A percentile compares a stretch with the other conserved stretches of the same genome.
Conservation (phyloP, 345 rosid species). For the Cochlearia excelsa region DNA sequence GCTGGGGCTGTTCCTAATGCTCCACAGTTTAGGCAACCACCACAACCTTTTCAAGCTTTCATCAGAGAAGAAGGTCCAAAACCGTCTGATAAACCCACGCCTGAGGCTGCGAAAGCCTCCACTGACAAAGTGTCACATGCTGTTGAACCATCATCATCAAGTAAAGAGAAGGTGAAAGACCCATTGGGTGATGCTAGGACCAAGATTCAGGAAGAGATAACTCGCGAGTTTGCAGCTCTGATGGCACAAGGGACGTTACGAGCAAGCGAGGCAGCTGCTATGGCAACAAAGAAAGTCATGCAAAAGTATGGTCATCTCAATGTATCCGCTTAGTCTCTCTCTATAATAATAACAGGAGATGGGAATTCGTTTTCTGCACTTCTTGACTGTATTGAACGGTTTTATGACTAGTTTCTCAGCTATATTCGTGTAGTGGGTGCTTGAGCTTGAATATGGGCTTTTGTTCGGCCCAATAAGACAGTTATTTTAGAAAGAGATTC, state of each 20-base stretch:
- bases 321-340: slow-evolving; percentile 33
- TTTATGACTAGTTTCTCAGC: too few relatives aligned
- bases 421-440: too few relatives aligned
- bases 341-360: too few relatives aligned
- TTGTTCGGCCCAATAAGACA: too few relatives aligned
- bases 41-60: slow-evolving; percentile 34
- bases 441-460: too few relatives aligned
- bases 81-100: slow-evolving; percentile 3
- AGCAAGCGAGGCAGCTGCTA: slow-evolving; percentile 90
- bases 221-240: slow-evolving; percentile 62
- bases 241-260: slow-evolving; percentile 84
- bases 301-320: slow-evolving; percentile 67
- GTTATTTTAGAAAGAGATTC: too few relatives aligned
- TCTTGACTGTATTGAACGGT: too few relatives aligned
- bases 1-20: slow-evolving; percentile 86
- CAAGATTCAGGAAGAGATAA: slow-evolving; percentile 89
- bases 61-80: slow-evolving; percentile 26
- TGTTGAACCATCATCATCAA: slow-evolving; percentile 33
- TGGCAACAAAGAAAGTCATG: slow-evolving; percentile 85
- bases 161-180: slow-evolving; percentile 38
- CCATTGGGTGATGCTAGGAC: slow-evolving; percentile 68
- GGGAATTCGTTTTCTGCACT: too few relatives aligned
- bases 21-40: slow-evolving; percentile 74
- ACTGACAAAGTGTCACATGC: slow-evolving; percentile 30
- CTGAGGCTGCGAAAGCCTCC: slow-evolving; percentile 24